Evolutionary conservation across 1,139 yeast species (phyloP), one percentile per base, ranked within the genome.

Genomic region (Wickerhamiella infanticola): DNA sequence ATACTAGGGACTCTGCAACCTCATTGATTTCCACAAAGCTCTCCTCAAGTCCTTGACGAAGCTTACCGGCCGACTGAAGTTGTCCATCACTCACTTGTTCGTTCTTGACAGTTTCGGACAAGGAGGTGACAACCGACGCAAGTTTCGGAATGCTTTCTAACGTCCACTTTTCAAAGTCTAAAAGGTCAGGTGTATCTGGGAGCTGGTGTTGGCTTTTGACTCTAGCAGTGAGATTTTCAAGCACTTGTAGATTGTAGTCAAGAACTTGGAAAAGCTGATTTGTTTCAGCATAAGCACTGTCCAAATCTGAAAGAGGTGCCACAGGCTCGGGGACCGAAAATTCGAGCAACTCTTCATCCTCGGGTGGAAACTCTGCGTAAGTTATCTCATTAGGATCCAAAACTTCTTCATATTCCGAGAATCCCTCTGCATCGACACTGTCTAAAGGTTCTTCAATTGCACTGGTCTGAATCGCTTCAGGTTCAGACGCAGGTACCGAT

Each of bases 241-340:
- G 44, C 1, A 42, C 43, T 9, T 37, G 41, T 9, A 53, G 39
- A 29, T 53, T 53, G 25, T 50, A 47, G 43, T 51, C 55, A 7
- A 51, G 24, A 2, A 48, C 43, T 42, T 51, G 55, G 41, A 51
- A 48, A 11, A 53, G 45, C 25, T 39, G n/a, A 41, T 50, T 51
- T 1, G 51, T 50, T 27, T 50, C 50, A 3, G 48, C 50, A 25
- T 44, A 52, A 3, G 51, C 33, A 9, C 29, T 38, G 31, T 53
- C 56, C 24, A 52, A 37, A 4, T 47, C 49, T 25, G 4, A 6
- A 13, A 29, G 26, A n/a, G n/a, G 24, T 13, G 5, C 41, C 23
- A 9, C 35, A 27, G 11, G 31, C 9, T 24, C 26, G 13, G 25
- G 25, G 6, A 41, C 40, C 11, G 29, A 27, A 37, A 46, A 41